Evolutionary conservation across 495 filamentous ascomycete genomes (phyloP).

Genomic region (Clohesyomyces aquaticus): DNA sequence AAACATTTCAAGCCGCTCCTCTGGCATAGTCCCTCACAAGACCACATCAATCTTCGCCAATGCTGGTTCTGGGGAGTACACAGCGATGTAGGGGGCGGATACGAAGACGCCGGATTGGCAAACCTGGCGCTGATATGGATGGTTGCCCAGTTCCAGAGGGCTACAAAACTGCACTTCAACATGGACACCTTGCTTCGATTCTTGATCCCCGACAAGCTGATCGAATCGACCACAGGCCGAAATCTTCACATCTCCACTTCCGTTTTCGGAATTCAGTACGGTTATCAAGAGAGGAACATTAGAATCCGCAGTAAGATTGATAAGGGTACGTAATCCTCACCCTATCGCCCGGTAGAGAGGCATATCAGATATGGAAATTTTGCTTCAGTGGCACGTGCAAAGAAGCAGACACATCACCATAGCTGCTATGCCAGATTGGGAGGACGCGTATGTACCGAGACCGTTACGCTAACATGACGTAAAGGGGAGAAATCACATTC

Average conservation of each 20-base stretch:
- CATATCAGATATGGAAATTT: background rate
- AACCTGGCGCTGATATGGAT: slow-evolving; percentile 16
- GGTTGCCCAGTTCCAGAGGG: slow-evolving; percentile 9
- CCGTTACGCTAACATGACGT: background rate
- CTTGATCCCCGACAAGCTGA: background rate
- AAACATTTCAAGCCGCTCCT: slow-evolving; percentile 56
- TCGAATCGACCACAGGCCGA: background rate
- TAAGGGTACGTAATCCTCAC: background rate
- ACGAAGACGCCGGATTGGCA: slow-evolving; percentile 10
- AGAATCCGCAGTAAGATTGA: background rate
- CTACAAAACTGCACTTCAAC: background rate
- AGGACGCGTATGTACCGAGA: background rate
- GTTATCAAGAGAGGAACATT: background rate
- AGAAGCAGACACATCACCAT: no score
- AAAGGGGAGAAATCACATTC: background rate
- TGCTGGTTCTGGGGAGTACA: slow-evolving; percentile 61
- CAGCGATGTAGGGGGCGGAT: slow-evolving; percentile 55
- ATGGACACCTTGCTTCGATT: background rate
- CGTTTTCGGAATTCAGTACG: background rate
- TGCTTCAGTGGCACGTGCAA: no score
- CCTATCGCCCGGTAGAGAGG: no score
- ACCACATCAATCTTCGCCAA: slow-evolving; percentile 45
- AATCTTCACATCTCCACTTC: background rate
- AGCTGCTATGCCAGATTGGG: background rate
- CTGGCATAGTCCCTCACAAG: slow-evolving; percentile 46